Evolutionary conservation across 352 stramenopile species (phyloP).

Genomic region (Pythium pyrilobum): DNA sequence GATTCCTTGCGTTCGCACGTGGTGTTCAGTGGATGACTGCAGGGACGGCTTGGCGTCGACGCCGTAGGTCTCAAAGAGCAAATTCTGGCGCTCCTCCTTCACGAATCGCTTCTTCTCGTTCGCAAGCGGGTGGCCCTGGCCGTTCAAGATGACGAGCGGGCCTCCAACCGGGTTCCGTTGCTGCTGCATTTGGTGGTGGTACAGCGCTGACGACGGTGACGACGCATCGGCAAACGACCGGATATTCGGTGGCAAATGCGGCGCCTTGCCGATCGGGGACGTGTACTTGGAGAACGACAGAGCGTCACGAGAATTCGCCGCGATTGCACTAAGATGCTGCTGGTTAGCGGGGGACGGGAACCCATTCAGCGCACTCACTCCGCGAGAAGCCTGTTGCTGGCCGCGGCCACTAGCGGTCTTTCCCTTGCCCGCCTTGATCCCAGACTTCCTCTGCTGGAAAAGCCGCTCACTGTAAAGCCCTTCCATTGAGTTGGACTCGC

Average conservation of each 20-base stretch:
- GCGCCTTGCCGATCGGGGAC: conserved; percentile 41
- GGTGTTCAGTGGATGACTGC: not conserved
- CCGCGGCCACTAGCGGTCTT: conserved; percentile 18
- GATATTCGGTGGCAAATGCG: conserved; percentile 30
- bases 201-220: conserved; percentile 7
- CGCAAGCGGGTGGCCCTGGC: conserved; percentile 1
- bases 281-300: conserved; percentile 39
- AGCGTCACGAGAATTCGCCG: conserved; percentile 7
- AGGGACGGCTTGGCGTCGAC: conserved; percentile 27
- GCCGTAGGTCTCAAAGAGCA: conserved; percentile 67
- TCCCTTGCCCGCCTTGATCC: conserved; percentile 14
- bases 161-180: conserved; percentile 13
- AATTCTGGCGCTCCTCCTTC: conserved; percentile 46
- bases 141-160: conserved; percentile 44
- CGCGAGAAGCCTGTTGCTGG: conserved; percentile 6
- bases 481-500: conserved; percentile 21
- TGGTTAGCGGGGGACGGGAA: conserved; percentile 10
- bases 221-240: conserved; percentile 14
- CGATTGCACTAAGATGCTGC: conserved; percentile 2
- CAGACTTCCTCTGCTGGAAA: not conserved
- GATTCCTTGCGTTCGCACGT: conserved; percentile 27
- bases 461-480: conserved; percentile 4
- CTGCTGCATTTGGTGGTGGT: conserved; percentile 14
- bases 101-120: conserved; percentile 27
- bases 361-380: conserved; percentile 4